phyloP scores from a whole-genome alignment of 2,329 filamentous ascomycete species.

The Fusarium oligoseptatum region DNA sequence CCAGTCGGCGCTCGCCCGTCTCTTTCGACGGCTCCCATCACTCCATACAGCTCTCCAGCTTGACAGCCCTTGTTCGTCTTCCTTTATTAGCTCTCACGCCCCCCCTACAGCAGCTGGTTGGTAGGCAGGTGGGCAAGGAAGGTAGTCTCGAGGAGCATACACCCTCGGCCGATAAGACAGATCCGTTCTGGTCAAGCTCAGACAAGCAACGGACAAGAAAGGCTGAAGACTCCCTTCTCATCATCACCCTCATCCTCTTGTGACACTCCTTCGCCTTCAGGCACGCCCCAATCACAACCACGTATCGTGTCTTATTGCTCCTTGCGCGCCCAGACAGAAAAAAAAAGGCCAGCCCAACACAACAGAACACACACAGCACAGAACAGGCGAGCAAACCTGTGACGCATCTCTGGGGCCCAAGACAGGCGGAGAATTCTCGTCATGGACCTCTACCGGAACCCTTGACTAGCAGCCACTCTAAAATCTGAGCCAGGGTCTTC shows the following conservation, averaged over 20 bases:
- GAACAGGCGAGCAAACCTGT: slow-evolving; percentile 38
- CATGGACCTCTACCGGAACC: slow-evolving; percentile 49
- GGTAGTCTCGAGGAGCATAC: slow-evolving; percentile 18
- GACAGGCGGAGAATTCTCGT: slow-evolving; percentile 55
- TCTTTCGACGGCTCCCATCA: slow-evolving; percentile 33
- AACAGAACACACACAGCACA: not conserved
- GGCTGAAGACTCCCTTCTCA: slow-evolving; percentile 35
- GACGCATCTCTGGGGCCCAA: slow-evolving; percentile 38
- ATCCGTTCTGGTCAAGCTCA: slow-evolving; percentile 31
- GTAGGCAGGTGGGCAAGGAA: not conserved
- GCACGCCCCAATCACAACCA: slow-evolving; percentile 37
- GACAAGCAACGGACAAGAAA: slow-evolving; percentile 39
- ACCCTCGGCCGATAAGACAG: slow-evolving; percentile 31
- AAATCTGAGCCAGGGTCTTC: slow-evolving; percentile 53
- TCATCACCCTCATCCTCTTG: slow-evolving; percentile 18
- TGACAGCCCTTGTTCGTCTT: slow-evolving; percentile 36
- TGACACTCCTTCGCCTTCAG: slow-evolving; percentile 33
- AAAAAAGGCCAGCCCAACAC: not conserved
- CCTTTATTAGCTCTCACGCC: slow-evolving; percentile 37
- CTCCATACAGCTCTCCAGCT: slow-evolving; percentile 34
- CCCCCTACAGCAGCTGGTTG: slow-evolving; percentile 14
- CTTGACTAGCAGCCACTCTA: slow-evolving; percentile 57
- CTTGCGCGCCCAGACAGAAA: slow-evolving; percentile 12
- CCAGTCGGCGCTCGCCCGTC: slow-evolving; percentile 46
- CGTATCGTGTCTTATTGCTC: slow-evolving; percentile 47